A percentile compares a stretch with the other conserved stretches of the same genome.
Evolutionary conservation across 1,284 basidiomycete species (phyloP).

Genomic region (Bothia castanella): DNA sequence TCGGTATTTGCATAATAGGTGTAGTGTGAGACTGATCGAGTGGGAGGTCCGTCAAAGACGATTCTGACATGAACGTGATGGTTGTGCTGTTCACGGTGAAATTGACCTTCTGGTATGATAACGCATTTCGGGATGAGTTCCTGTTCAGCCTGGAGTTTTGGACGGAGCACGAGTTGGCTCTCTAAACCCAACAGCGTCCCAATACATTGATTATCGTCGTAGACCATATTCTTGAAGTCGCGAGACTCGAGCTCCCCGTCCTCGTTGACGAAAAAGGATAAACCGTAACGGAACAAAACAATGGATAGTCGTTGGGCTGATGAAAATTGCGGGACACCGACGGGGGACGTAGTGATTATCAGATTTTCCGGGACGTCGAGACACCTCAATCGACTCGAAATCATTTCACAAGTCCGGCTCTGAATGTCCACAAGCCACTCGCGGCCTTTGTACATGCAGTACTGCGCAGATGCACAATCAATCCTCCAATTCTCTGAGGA

Average conservation of each 20-base stretch:
- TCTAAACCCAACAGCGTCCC: slow-evolving; percentile 11
- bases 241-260: slow-evolving; percentile 25
- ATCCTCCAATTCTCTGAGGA: slow-evolving; percentile 23
- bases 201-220: slow-evolving; percentile 18
- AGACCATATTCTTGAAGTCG: slow-evolving; percentile 26
- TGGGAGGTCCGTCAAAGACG: too few species aligned
- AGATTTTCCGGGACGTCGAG: slow-evolving; percentile 36
- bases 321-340: slow-evolving; percentile 1
- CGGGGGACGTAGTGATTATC: slow-evolving; percentile 16
- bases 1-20: background rate
- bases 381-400: slow-evolving; percentile 28
- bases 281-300: slow-evolving; percentile 35
- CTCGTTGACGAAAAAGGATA: slow-evolving; percentile 31
- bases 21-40: background rate
- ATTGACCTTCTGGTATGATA: slow-evolving; percentile 30
- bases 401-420: slow-evolving; percentile 33
- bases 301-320: slow-evolving; percentile 14
- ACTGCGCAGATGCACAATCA: slow-evolving; percentile 3
- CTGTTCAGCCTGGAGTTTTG: slow-evolving; percentile 3
- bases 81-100: background rate
- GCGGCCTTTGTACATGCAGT: slow-evolving; percentile 20
- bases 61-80: slow-evolving; percentile 30
- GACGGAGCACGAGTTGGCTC: slow-evolving; percentile 39
- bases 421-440: slow-evolving; percentile 30
- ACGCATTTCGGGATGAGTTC: slow-evolving; percentile 27